phyloP scores from a whole-genome alignment of 1,139 yeast species.

The Saccharomyces uvarum region DNA sequence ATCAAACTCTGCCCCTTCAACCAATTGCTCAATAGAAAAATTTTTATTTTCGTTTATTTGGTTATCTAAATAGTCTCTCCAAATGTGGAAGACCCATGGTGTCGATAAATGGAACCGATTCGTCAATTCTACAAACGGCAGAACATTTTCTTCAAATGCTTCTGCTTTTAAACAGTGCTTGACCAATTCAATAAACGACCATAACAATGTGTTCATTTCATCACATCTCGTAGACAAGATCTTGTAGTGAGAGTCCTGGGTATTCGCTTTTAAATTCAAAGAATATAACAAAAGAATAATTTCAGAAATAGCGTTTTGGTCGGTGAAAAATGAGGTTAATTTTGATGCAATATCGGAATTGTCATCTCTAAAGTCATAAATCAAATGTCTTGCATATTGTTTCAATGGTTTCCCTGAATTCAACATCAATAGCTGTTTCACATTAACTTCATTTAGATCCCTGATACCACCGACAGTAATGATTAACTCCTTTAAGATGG shows the following conservation, averaged over 20 bases:
- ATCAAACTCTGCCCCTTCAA: slow-evolving; percentile 20
- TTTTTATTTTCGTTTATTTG: slow-evolving; percentile 13
- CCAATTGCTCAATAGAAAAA: slow-evolving; percentile 19
- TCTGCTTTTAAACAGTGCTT: slow-evolving; percentile 42
- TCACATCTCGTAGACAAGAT: slow-evolving; percentile 66
- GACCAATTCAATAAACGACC: slow-evolving; percentile 54
- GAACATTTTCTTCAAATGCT: slow-evolving; percentile 36
- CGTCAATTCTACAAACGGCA: slow-evolving; percentile 43
- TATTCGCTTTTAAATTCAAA: slow-evolving; percentile 39
- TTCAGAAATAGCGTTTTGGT: slow-evolving; percentile 49
- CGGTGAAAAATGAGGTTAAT: slow-evolving; percentile 43
- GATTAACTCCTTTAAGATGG: slow-evolving; percentile 63
- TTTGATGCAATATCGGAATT: slow-evolving; percentile 45
- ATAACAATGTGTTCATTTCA: slow-evolving; percentile 58
- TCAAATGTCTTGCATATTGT: slow-evolving; percentile 49
- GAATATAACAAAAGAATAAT: slow-evolving; percentile 57
- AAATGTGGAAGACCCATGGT: slow-evolving; percentile 69
- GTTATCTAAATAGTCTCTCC: slow-evolving; percentile 46
- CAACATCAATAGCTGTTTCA: slow-evolving; percentile 54
- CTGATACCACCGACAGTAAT: slow-evolving; percentile 79
- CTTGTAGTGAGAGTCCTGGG: slow-evolving; percentile 53
- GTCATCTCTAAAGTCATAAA: slow-evolving; percentile 53
- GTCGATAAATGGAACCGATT: slow-evolving; percentile 47
- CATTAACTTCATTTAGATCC: slow-evolving; percentile 33
- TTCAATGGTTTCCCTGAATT: slow-evolving; percentile 59